phyloP scores from a whole-genome alignment of 305 asterid genomes.

The Fraxinus floribunda region DNA sequence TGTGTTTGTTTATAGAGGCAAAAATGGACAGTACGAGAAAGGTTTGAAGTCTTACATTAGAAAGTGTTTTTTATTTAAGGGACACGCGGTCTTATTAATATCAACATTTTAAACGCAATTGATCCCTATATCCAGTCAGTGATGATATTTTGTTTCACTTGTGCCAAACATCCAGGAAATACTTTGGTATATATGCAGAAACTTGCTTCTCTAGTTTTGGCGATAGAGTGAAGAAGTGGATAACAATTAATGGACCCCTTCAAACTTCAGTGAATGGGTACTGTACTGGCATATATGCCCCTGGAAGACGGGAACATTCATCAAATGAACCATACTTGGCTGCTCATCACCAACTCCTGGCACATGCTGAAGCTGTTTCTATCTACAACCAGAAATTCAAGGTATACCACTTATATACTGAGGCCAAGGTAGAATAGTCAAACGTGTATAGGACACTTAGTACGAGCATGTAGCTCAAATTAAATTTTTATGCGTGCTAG shows the following conservation, averaged over 20 bases:
- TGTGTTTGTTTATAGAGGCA: not conserved
- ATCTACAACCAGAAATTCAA: constrained; percentile 45
- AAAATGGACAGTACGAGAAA: not conserved
- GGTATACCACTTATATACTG: constrained; percentile 23
- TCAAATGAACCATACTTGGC: constrained; percentile 45
- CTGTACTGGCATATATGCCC: constrained; percentile 49
- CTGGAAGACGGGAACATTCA: constrained; percentile 46
- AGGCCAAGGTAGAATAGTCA: constrained; percentile 3
- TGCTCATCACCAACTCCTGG: constrained; percentile 57
- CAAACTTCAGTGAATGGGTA: constrained; percentile 60
- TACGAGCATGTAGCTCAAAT: not conserved
- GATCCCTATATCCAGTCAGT: constrained; percentile 9
- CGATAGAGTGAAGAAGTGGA: constrained; percentile 63
- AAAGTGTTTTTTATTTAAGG: not conserved
- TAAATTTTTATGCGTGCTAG: not conserved
- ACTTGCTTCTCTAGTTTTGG: constrained; percentile 58
- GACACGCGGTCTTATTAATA: not conserved
- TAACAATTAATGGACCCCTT: constrained; percentile 61
- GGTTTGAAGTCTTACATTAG: not conserved
- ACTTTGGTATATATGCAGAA: constrained; percentile 58
- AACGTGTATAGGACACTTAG: not conserved
- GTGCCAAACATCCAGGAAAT: constrained; percentile 46
- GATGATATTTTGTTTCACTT: constrained; percentile 26
- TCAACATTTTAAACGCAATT: not conserved
- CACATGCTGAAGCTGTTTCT: constrained; percentile 56